A percentile compares a stretch with the other conserved stretches of the same genome.
phyloP scores from a whole-genome alignment of 169 alveolate species.

The Babesia divergens region DNA sequence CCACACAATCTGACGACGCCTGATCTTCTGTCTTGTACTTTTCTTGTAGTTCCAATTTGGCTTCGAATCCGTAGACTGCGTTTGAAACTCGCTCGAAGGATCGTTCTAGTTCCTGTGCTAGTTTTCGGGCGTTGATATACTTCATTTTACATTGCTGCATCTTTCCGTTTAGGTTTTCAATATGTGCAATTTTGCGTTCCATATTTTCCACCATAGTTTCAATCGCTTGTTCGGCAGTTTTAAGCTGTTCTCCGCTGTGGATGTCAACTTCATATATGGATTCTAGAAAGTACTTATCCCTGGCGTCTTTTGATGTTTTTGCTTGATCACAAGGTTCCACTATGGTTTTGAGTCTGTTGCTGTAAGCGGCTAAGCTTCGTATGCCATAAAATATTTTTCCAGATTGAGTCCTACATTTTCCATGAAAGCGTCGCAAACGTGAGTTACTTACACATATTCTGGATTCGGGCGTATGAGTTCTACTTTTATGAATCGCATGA shows the following conservation, averaged over 20 bases:
- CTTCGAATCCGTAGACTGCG: conserved; percentile 26
- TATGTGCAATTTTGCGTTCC: conserved; percentile 35
- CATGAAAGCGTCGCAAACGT: too few species aligned
- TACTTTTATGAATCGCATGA: conserved; percentile 69
- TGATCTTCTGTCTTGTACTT: conserved; percentile 65
- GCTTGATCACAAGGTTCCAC: conserved; percentile 85
- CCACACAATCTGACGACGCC: conserved; percentile 80
- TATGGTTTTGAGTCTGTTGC: conserved; percentile 82
- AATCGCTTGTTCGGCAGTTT: conserved; percentile 37
- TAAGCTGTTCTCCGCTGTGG: conserved; percentile 67
- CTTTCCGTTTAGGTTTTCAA: conserved; percentile 39
- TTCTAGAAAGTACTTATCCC: conserved; percentile 86
- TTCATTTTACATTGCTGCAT: conserved; percentile 46
- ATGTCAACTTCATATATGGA: conserved; percentile 81
- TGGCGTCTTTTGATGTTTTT: conserved; percentile 80
- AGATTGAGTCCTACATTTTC: conserved; percentile 16
- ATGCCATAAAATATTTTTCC: conserved; percentile 80
- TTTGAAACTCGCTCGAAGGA: conserved; percentile 24
- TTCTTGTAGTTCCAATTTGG: conserved; percentile 29
- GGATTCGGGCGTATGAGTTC: conserved; percentile 76
- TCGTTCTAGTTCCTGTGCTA: conserved; percentile 37
- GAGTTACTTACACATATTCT: conserved; percentile 19
- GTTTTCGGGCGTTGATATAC: conserved; percentile 39
- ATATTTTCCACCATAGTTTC: conserved; percentile 49
- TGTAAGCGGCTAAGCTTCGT: conserved; percentile 69